Conservation (phyloP, 768 basidiomycete genomes). For the Lyophyllum atratum region DNA sequence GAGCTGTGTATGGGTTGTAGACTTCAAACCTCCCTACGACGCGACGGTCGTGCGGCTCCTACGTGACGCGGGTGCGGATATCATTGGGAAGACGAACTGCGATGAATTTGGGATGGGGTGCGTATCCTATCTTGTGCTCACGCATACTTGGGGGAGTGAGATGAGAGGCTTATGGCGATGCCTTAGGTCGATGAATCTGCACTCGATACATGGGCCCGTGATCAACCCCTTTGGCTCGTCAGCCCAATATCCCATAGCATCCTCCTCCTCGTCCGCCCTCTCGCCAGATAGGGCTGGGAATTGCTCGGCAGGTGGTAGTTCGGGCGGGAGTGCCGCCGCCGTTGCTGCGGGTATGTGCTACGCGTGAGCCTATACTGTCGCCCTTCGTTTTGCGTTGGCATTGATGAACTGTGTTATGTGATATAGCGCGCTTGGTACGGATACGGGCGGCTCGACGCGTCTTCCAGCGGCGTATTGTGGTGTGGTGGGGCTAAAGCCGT, state of each 20-base stretch:
- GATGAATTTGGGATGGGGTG: constrained; percentile 99
- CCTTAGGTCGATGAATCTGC: constrained; percentile 72
- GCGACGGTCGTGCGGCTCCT: constrained; percentile 80
- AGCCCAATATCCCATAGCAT: background rate
- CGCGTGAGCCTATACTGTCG: constrained; percentile 63
- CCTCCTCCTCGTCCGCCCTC: background rate
- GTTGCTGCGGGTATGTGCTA: constrained; percentile 84
- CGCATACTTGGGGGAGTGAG: too few relatives aligned
- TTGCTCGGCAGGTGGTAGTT: constrained; percentile 88
- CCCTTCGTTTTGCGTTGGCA: background rate
- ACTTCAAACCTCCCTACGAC: constrained; percentile 79
- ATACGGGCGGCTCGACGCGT: constrained; percentile 93
- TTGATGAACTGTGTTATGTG: constrained; percentile 8
- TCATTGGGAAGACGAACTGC: constrained; percentile 91
- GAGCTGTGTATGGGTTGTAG: constrained; percentile 37
- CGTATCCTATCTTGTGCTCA: constrained; percentile 20
- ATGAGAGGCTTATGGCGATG: background rate
- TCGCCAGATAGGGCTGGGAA: too few relatives aligned
- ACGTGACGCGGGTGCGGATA: constrained; percentile 59
- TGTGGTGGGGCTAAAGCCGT: constrained; percentile 90
- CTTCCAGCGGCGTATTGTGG: constrained; percentile 95
- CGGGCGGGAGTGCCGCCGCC: constrained; percentile 93
- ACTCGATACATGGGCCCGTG: constrained; percentile 76
- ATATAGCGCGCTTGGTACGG: constrained; percentile 83
- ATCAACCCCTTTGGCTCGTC: constrained; percentile 63